Conservation (phyloP, 108 stramenopile species). For the Discostella stelligeroides region DNA sequence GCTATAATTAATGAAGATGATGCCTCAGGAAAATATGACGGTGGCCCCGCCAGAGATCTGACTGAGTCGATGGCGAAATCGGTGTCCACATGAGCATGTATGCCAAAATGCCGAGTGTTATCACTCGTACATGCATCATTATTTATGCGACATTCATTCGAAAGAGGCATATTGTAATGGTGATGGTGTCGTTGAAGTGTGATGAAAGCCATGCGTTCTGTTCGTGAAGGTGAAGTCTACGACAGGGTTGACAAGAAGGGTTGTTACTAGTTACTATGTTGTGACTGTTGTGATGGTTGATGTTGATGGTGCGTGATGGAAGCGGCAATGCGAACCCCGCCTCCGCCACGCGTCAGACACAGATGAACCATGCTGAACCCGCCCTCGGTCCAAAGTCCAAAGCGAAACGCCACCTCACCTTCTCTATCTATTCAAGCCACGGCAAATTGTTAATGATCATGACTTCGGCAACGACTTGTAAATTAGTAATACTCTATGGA, state of each 20-base stretch:
- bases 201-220: neutral
- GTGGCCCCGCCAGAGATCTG: neutral
- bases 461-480: neutral
- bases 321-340: too few species aligned
- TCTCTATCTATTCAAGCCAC: neutral
- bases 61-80: neutral
- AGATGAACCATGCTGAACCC: too few species aligned
- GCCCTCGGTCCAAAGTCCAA: too few species aligned
- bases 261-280: too few species aligned
- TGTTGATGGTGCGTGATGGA: too few species aligned
- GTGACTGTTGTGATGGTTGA: too few species aligned
- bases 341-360: too few species aligned
- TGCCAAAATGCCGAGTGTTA: neutral
- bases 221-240: neutral
- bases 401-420: too few species aligned
- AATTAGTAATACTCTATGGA: conserved; percentile 5
- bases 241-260: neutral
- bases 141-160: neutral
- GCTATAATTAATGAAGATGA: neutral
- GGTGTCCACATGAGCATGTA: neutral
- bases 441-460: too few species aligned
- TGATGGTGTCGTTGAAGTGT: neutral
- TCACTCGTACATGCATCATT: neutral
- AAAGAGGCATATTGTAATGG: neutral
- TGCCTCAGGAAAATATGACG: neutral